Percentiles rank a stretch among this genome's conserved stretches.
Conservation (phyloP, 768 basidiomycete species). For the Termitomyces sp. region DNA sequence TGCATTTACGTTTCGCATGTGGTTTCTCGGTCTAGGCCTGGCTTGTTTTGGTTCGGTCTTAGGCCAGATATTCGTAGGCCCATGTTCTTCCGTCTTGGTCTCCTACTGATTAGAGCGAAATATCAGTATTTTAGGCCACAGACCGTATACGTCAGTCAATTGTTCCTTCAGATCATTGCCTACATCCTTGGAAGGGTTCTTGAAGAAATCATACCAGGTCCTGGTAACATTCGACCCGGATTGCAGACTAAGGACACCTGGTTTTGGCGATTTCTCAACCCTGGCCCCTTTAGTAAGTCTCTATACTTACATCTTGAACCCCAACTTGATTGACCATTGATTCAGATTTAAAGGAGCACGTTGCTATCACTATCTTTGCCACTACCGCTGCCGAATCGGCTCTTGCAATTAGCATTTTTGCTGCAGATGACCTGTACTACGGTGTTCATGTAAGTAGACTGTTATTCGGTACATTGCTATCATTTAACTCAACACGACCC, state of each 20-base stretch:
- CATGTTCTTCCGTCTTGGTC: not conserved
- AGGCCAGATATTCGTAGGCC: slow-evolving; percentile 43
- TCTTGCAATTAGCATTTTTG: slow-evolving; percentile 55
- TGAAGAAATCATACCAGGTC: slow-evolving; percentile 36
- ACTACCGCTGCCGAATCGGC: slow-evolving; percentile 58
- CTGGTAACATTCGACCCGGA: slow-evolving; percentile 17
- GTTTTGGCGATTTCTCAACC: slow-evolving; percentile 58
- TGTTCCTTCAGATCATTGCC: slow-evolving; percentile 49
- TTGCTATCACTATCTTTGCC: slow-evolving; percentile 58
- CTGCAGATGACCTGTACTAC: slow-evolving; percentile 48
- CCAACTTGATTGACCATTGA: not conserved
- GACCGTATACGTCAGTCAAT: slow-evolving; percentile 35
- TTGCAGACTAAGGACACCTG: slow-evolving; percentile 28
- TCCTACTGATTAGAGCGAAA: not conserved
- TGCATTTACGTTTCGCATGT: slow-evolving; percentile 51
- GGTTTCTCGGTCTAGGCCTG: slow-evolving; percentile 52
- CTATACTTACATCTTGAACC: not conserved
- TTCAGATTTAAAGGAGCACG: slow-evolving; percentile 52
- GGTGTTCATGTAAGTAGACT: slow-evolving; percentile 28
- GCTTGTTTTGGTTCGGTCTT: slow-evolving; percentile 53
- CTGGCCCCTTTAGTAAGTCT: slow-evolving; percentile 56
- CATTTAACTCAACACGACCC: not conserved
- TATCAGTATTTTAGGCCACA: slow-evolving; percentile 42
- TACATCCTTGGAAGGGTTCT: slow-evolving; percentile 46
- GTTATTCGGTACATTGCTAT: not conserved